A percentile compares a stretch with the other conserved stretches of the same genome.
Evolutionary conservation across 2,329 filamentous ascomycete species (phyloP).

Genomic region (Exserohilum turcica): DNA sequence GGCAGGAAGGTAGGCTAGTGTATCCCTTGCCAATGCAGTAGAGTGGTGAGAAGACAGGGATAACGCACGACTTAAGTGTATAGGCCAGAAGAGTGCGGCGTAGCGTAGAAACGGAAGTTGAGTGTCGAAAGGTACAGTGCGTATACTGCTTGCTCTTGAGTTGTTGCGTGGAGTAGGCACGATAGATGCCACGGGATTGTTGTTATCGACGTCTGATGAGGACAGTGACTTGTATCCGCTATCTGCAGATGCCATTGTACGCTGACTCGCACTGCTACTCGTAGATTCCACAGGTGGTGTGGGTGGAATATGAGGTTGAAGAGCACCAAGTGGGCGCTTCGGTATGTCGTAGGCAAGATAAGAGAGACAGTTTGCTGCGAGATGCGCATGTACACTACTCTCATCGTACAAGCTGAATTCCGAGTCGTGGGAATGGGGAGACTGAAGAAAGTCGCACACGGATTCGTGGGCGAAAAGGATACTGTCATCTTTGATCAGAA

Average conservation of each 20-base stretch:
- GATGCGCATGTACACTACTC: conserved; percentile 32
- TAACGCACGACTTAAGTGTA: conserved; percentile 38
- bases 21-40: background rate
- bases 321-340: conserved; percentile 29
- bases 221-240: conserved; percentile 41
- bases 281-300: conserved; percentile 9
- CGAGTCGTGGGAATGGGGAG: conserved; percentile 19
- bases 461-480: conserved; percentile 33
- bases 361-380: conserved; percentile 35
- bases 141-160: conserved; percentile 12
- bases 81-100: conserved; percentile 39
- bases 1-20: conserved; percentile 29
- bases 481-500: conserved; percentile 24
- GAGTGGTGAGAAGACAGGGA: conserved; percentile 2
- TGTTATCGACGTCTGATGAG: conserved; percentile 29
- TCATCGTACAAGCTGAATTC: conserved; percentile 35
- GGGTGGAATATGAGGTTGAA: conserved; percentile 20
- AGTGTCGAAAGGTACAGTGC: conserved; percentile 28
- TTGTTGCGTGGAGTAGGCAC: background rate
- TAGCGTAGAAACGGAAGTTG: conserved; percentile 40
- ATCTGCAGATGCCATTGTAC: conserved; percentile 35
- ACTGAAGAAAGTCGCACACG: conserved; percentile 33
- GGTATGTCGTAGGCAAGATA: conserved; percentile 37
- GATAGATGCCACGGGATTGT: background rate
- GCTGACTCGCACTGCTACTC: conserved; percentile 30